Conservation (phyloP, 345 rosid genomes). For the Aquilaria malaccensis region DNA sequence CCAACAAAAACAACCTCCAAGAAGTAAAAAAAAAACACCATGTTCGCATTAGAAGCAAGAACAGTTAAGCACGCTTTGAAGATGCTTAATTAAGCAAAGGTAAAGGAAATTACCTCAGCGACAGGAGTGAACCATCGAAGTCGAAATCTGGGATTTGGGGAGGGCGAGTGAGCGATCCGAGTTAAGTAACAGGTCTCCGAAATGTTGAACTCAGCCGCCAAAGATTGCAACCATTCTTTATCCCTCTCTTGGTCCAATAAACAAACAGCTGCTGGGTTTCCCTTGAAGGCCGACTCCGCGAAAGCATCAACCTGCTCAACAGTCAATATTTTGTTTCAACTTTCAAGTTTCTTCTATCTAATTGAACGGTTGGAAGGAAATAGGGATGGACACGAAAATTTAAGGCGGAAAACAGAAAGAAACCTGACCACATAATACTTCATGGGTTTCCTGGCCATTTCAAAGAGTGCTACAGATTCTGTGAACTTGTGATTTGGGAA, state of each 20-base stretch:
- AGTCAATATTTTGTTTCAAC: background rate
- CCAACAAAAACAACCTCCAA: no score
- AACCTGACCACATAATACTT: slow-evolving; percentile 34
- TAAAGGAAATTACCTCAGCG: slow-evolving; percentile 21
- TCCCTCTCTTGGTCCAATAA: slow-evolving; percentile 56
- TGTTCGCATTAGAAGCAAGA: no score
- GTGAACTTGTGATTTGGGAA: no score
- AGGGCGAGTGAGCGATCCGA: slow-evolving; percentile 11
- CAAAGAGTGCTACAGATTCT: background rate
- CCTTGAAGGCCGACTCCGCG: slow-evolving; percentile 62
- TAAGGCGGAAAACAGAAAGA: background rate
- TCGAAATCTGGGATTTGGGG: slow-evolving; percentile 30
- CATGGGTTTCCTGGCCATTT: slow-evolving; percentile 30
- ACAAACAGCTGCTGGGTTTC: slow-evolving; percentile 85
- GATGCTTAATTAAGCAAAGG: no score
- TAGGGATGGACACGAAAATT: background rate
- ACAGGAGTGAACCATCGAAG: slow-evolving; percentile 71
- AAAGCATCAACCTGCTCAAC: slow-evolving; percentile 61
- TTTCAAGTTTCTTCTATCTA: background rate
- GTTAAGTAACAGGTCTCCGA: slow-evolving; percentile 46
- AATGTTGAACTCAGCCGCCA: slow-evolving; percentile 53
- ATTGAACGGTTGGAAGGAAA: background rate
- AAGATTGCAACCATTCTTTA: slow-evolving; percentile 59
- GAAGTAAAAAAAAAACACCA: no score
- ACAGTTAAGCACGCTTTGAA: no score